phyloP scores from a whole-genome alignment of 2,329 filamentous ascomycete species.

The Aphanoascus verrucosus region DNA sequence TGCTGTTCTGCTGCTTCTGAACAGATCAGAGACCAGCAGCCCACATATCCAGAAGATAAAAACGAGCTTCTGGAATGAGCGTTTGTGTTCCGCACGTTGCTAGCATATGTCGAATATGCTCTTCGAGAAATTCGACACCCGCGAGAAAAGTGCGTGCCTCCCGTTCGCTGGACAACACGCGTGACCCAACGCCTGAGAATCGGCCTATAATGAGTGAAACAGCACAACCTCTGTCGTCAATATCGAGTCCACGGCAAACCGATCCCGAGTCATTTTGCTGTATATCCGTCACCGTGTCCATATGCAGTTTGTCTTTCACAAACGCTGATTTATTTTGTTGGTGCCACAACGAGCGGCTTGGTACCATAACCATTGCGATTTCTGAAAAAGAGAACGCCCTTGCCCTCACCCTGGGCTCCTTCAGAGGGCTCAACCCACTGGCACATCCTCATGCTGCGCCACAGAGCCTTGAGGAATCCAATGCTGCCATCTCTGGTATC shows the following conservation, averaged over 20 bases:
- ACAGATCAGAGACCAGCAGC: neutral
- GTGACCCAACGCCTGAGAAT: neutral
- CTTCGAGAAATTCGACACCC: no score
- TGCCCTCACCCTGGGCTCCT: slow-evolving; percentile 66
- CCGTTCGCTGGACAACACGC: neutral
- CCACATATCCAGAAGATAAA: neutral
- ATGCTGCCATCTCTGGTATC: slow-evolving; percentile 64
- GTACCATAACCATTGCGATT: slow-evolving; percentile 78
- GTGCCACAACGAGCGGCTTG: slow-evolving; percentile 8
- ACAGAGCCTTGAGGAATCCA: slow-evolving; percentile 79
- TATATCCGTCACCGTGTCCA: neutral
- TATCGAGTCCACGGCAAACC: neutral
- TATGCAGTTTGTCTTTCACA: neutral
- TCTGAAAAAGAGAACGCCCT: slow-evolving; percentile 85
- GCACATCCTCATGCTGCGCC: slow-evolving; percentile 71
- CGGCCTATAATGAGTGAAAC: neutral
- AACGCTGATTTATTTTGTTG: neutral
- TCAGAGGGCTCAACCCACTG: slow-evolving; percentile 94
- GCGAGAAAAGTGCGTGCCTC: no score
- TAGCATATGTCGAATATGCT: no score
- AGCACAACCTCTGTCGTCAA: neutral
- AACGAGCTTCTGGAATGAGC: no score
- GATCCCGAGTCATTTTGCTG: neutral
- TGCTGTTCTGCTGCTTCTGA: neutral
- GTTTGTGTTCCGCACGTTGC: no score